Base-by-base conservation (phyloP, 2,329 filamentous ascomycete genomes). In the Thelonectria rubi region DNA sequence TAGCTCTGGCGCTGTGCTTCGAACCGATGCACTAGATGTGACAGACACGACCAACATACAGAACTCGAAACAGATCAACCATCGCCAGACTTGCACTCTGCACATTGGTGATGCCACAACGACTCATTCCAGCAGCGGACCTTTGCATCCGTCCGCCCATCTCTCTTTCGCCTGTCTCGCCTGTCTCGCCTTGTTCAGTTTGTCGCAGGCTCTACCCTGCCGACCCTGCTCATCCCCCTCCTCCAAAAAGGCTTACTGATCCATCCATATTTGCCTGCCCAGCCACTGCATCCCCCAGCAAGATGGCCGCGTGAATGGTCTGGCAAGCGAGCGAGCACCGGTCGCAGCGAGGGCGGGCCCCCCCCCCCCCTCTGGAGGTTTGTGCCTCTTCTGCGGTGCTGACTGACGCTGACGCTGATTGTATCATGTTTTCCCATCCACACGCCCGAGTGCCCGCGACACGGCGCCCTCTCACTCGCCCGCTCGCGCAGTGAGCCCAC, bases 1-100 rank as follows among this genome's bases (percentile, higher is more conserved):
- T 71, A 71, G 69, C 63, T 68, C 51, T 59, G 64, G 48, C 53
- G 43, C 42, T 46, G 39, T 43, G 8, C 20, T 14, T 20, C 34
- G 45, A 24, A 43, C 45, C 32, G 18, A 17, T 18, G 14, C 42
- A 45, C 42, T 45, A 20, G 42, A 45, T 17, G 39, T 17, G 39
- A 20, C 39, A 20, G 39, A 42, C 15, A 20, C n/a, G n/a, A 17
- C 17, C 39, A 42, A 42, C 39, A n/a, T n/a, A 42, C 39, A 42
- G 39, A n/a, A 32, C 17, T 50, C 17, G 20, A 49, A 46, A 51
- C 53, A 56, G 48, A 54, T 20, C 39, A 20, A 42, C n/a, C 6
- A 11, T 17, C 39, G 10, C 17, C n/a, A 42, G 4, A 30, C 26
- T 30, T 30, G 26, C 5, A 5, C 26, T 30, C 26, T 30, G 26